Percentiles rank a stretch among this genome's conserved stretches.
Conservation (phyloP, 2,329 filamentous ascomycete species). For the Rhynchosporium graminicola region DNA sequence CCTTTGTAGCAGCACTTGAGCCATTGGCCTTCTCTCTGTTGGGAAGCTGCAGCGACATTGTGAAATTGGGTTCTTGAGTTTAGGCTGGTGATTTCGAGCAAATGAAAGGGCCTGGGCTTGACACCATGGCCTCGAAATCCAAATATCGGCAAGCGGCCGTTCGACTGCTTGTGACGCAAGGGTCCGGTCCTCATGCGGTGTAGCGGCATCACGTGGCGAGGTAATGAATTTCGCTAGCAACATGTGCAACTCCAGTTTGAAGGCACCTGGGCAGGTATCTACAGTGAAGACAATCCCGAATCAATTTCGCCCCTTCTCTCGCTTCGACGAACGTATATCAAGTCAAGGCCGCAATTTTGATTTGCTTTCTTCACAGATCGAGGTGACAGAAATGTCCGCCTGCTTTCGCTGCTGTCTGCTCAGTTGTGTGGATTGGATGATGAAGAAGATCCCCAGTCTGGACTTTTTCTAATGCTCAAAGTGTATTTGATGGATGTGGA, state of each 20-base stretch:
- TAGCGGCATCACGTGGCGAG: constrained; percentile 20
- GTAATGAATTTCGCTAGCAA: not conserved
- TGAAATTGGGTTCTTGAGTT: constrained; percentile 16
- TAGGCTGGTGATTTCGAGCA: not conserved
- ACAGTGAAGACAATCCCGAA: too few species aligned
- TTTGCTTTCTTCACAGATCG: too few species aligned
- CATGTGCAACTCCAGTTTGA: not conserved
- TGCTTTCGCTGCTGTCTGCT: too few species aligned
- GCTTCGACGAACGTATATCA: too few species aligned
- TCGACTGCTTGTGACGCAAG: constrained; percentile 16
- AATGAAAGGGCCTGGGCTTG: constrained; percentile 9
- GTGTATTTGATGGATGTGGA: constrained; percentile 23
- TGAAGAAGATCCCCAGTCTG: not conserved
- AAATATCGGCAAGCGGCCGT: not conserved
- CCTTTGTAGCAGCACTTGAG: constrained; percentile 71
- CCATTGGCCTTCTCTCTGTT: constrained; percentile 53
- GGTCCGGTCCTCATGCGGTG: not conserved
- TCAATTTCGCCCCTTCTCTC: too few species aligned
- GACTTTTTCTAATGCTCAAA: constrained; percentile 7
- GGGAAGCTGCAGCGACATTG: constrained; percentile 48
- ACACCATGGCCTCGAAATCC: constrained; percentile 20
- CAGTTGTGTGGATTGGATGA: not conserved
- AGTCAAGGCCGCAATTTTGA: too few species aligned
- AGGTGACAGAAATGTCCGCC: too few species aligned
- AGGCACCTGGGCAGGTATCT: too few species aligned